These are phyloP conservation scores for Trichoderma citrinoviride DNA, from an alignment of 2,329 filamentous ascomycete species.

Conservation along the genomic window DNA sequence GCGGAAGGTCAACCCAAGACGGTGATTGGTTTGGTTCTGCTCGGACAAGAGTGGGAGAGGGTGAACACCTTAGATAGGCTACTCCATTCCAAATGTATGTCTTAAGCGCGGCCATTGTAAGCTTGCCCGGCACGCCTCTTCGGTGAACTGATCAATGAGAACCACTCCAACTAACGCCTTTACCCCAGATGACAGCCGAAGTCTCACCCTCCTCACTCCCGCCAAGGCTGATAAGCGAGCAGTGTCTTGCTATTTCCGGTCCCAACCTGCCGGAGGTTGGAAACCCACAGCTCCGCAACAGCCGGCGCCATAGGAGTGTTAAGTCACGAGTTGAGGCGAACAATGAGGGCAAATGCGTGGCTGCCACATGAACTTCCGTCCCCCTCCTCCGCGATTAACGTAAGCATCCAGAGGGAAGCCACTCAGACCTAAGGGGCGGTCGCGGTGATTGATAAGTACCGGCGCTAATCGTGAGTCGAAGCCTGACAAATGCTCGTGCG, in stretches of 20 bases:
- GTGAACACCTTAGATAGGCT: not conserved
- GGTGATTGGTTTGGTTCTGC: not conserved
- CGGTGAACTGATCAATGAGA: not conserved
- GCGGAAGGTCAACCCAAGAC: not conserved
- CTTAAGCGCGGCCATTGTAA: not conserved
- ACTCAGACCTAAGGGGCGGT: conserved; percentile 11
- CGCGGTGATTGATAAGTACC: conserved; percentile 11
- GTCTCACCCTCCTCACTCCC: not conserved
- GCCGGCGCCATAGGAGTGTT: not conserved
- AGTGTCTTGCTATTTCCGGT: conserved; percentile 14
- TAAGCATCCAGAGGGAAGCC: not conserved
- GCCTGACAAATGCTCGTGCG: not conserved
- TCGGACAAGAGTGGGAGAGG: not conserved
- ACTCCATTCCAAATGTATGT: not conserved
- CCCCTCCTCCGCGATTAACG: not conserved
- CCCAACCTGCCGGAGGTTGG: not conserved
- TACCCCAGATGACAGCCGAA: not conserved
- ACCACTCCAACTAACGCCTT: not conserved
- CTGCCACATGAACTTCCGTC: conserved; percentile 10
- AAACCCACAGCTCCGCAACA: conserved; percentile 6
- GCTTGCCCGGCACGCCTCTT: conserved; percentile 1
- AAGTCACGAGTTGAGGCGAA: conserved; percentile 1
- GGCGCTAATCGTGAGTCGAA: conserved; percentile 5
- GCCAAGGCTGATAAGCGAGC: not conserved
- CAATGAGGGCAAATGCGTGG: not conserved